Evolutionary conservation across 805 yeast genomes (phyloP), one percentile per base, ranked within the genome.

Genomic region (Dipodascus albidus): DNA sequence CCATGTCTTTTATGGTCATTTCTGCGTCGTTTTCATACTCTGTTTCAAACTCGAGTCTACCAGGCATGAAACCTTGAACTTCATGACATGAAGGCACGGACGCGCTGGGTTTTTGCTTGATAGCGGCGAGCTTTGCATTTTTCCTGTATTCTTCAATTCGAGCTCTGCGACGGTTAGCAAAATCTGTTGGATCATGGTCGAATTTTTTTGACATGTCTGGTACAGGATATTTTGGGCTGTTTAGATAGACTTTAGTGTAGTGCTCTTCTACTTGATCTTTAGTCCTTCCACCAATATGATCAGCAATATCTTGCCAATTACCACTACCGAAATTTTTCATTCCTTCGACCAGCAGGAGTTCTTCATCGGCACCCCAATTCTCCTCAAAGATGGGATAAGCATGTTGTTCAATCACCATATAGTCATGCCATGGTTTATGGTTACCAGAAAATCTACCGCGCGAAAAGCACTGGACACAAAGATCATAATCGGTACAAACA

Each of bases 321-420:
- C 99, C 99, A 53, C 93, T 61, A 0, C 99, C 99, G 48, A 80
- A 77, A 8, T 87, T 83, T 67, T 93, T 96, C 48, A 95, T 83
- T 6, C 97, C 98, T 67, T 89, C 96, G 14, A 95, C 78, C 55
- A 93, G 72, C 31, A 87, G 74, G 54, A 90, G 65, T 68, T 93
- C 99, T 67, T 93, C 99, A 70, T 93, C 99, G 1, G 99, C 99
- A 38, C 99, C 99, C 98, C 99, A 93, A 54, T 84, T 90, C 54
- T 77, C 79, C 52, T 81, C 85, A 60, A 95, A 83, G 8, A 95
- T 86, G 0, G 99, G 99, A 64, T 87, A 91, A 2, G 95, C 85
- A 64, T 91, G 91, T 61, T 95, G 96, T 67, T 93, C 99, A 23
- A 91, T 82, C 15, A 93, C 86, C 62, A 81, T 79, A 67, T 93